These are phyloP conservation scores for Solanum raphanifolium DNA, from an alignment of 257 asterid genomes.

Conservation along the genomic window DNA sequence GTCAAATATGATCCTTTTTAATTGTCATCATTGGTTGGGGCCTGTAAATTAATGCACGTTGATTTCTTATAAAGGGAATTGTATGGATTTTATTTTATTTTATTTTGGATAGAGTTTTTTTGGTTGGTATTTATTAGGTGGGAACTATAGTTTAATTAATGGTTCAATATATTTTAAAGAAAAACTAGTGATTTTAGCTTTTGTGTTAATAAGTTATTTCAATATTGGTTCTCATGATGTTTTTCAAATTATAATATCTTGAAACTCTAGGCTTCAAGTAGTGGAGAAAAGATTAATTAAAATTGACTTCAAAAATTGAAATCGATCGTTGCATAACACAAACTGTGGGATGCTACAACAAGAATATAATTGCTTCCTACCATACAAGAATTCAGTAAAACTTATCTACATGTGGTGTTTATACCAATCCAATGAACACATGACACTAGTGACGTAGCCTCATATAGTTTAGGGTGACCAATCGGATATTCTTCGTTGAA, in stretches of 20 bases:
- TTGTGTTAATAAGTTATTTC: background rate
- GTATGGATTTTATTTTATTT: background rate
- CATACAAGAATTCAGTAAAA: background rate
- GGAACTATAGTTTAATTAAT: background rate
- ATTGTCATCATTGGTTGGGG: background rate
- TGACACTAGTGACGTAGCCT: no score
- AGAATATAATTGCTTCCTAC: background rate
- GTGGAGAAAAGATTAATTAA: background rate
- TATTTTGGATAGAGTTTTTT: background rate
- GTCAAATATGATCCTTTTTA: background rate
- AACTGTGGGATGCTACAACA: background rate
- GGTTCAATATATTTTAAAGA: background rate
- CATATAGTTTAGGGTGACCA: no score
- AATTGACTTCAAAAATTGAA: background rate
- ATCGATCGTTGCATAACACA: background rate
- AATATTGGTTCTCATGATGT: background rate
- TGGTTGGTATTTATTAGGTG: background rate
- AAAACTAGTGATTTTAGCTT: background rate
- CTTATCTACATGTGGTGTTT: no score
- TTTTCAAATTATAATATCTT: background rate
- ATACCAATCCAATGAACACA: background rate
- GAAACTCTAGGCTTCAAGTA: background rate
- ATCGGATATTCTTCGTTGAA: no score
- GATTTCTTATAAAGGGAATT: background rate
- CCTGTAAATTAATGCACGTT: background rate